Evolutionary conservation across 495 filamentous ascomycete species (phyloP), one percentile per base, ranked within the genome.

Genomic region (Penicillium antarcticum): DNA sequence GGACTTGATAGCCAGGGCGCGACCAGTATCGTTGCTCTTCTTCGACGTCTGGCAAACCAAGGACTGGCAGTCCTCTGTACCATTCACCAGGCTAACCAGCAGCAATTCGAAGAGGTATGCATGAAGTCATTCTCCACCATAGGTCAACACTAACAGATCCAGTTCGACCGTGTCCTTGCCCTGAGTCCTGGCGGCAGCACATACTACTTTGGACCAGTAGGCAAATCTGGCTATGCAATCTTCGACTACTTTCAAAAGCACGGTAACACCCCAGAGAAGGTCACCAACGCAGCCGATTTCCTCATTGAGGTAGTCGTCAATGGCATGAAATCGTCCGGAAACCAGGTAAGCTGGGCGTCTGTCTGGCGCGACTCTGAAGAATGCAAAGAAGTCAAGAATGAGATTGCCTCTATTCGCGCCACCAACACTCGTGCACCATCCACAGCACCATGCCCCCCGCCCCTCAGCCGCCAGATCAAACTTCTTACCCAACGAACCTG

Each of bases 231-330:
- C 1, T 23, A 36, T 1, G 52, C 54, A 1, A 70, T 83, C 12
- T 71, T 82, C 35, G 60, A 72, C 0, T 84, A 84, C 50, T 83
- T 90, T 73, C 56, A 52, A 5, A 64, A 62, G 26, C 54, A 80
- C 31, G 77, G 78, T 9, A 65, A 70, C 4, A 38, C 48, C 4
- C 60, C 58, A 42, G 64, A 46, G 42, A 63, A 53, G 53, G 71
- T 58, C 54, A 85, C 84, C 40, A 91, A 92, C 63, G 85, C 89
- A 5, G 91, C 90, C 2, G 91, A 95, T 59, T 92, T 81, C 67
- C 89, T 95, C 76, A 82, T 96, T n/a, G 91, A 96, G 51, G 84
- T 87, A 1, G 87, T 94, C 16, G 90, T 90, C 24, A 87, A 86
- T 31, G 87, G 88, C 35, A 80, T 81, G 55, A 73, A 82, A 23